Evolutionary conservation across 1,284 basidiomycete genomes (phyloP).

Genomic region (Microbotryum intermedium): DNA sequence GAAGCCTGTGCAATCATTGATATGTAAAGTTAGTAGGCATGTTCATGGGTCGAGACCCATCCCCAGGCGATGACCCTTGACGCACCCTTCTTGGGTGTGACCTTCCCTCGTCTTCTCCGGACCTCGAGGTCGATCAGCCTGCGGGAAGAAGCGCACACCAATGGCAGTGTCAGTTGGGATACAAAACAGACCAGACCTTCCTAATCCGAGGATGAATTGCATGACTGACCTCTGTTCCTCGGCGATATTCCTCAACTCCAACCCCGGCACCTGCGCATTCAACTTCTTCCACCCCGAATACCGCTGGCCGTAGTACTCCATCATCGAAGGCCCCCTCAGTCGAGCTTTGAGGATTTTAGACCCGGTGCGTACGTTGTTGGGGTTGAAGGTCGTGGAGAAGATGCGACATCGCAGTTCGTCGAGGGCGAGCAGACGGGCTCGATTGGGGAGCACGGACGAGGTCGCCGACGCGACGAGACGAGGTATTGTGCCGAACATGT

Average conservation of each 20-base stretch:
- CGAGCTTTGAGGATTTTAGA: constrained; percentile 70
- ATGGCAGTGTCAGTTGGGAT: neutral
- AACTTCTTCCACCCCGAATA: constrained; percentile 16
- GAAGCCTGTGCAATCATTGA: constrained; percentile 8
- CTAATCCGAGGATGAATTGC: neutral
- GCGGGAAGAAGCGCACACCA: neutral
- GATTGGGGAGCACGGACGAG: neutral
- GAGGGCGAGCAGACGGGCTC: constrained; percentile 24
- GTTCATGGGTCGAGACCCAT: neutral
- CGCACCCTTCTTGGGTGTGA: constrained; percentile 30
- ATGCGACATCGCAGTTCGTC: constrained; percentile 49
- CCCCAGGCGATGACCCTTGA: neutral
- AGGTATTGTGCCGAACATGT: constrained; percentile 3
- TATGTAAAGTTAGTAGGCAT: neutral
- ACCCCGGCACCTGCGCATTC: constrained; percentile 13
- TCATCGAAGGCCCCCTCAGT: constrained; percentile 66
- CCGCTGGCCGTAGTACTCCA: constrained; percentile 54
- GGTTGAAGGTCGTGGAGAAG: constrained; percentile 78
- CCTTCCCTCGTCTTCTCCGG: constrained; percentile 26
- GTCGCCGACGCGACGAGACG: neutral
- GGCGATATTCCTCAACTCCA: constrained; percentile 17
- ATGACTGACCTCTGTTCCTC: constrained; percentile 25
- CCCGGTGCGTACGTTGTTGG: constrained; percentile 63
- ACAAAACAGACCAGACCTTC: too few species aligned
- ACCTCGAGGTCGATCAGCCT: constrained; percentile 27